These are phyloP conservation scores for Diplocarpon rosae DNA, from an alignment of 2,329 filamentous ascomycete genomes.

Conservation along the genomic window DNA sequence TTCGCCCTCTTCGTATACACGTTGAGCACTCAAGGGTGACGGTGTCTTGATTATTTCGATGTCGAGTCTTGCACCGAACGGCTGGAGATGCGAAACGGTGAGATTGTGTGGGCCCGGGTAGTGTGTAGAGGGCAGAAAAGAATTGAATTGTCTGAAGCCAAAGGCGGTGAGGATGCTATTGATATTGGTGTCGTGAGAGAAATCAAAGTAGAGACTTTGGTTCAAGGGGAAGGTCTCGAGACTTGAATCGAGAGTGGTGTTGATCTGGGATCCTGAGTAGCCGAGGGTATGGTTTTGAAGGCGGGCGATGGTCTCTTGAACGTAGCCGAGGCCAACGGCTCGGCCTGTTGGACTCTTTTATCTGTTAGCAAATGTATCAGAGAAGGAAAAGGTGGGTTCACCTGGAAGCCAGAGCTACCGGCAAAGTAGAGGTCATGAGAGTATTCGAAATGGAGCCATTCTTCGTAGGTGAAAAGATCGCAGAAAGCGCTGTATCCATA, in stretches of 20 bases:
- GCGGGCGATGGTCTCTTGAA: conserved; percentile 61
- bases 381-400: neutral
- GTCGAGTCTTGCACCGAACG: conserved; percentile 61
- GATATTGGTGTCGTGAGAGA: conserved; percentile 68
- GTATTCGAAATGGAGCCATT: conserved; percentile 66
- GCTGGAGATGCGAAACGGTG: conserved; percentile 55
- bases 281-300: conserved; percentile 54
- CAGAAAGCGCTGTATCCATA: conserved; percentile 68
- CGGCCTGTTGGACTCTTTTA: conserved; percentile 32
- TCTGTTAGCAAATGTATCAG: neutral
- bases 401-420: conserved; percentile 32
- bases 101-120: conserved; percentile 50
- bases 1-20: conserved; percentile 35
- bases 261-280: conserved; percentile 49
- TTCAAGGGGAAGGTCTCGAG: conserved; percentile 60
- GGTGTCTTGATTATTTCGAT: conserved; percentile 65
- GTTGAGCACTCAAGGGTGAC: conserved; percentile 44
- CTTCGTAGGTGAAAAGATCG: conserved; percentile 60
- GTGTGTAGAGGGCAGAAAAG: conserved; percentile 42
- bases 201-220: conserved; percentile 66
- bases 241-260: conserved; percentile 59
- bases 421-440: conserved; percentile 56
- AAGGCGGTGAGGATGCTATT: conserved; percentile 60
- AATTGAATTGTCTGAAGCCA: conserved; percentile 57
- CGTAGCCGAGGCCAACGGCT: conserved; percentile 63